These are phyloP conservation scores for Dichomitus squalens DNA, from an alignment of 1,284 basidiomycete genomes.

Conservation along the genomic window DNA sequence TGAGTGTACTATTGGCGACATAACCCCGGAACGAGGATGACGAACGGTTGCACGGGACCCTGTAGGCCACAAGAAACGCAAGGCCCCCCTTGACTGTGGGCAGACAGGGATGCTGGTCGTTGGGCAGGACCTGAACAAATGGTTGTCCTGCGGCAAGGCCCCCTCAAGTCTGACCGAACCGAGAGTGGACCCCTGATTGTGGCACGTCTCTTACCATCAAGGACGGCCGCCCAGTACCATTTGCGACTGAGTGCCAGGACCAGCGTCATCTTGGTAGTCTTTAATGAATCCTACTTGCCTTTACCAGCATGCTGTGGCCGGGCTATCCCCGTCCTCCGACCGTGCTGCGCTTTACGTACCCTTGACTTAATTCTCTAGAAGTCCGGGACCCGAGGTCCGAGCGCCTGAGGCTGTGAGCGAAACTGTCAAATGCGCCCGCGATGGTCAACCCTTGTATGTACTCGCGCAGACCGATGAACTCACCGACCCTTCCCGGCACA, in stretches of 20 bases:
- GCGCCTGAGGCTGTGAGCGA: conserved; percentile 13
- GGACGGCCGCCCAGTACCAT: neutral
- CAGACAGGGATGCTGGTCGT: neutral
- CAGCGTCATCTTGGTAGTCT: conserved; percentile 3
- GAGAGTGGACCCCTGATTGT: conserved; percentile 16
- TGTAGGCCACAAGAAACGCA: neutral
- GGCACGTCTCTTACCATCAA: conserved; percentile 10
- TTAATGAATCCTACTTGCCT: conserved; percentile 14
- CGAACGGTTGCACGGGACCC: neutral
- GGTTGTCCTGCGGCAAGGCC: conserved; percentile 4
- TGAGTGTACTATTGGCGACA: neutral
- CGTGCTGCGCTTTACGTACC: conserved; percentile 21
- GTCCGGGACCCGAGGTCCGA: conserved; percentile 15
- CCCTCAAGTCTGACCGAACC: neutral
- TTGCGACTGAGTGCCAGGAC: conserved; percentile 9
- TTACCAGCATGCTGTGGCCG: conserved; percentile 5
- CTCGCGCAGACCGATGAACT: conserved; percentile 11
- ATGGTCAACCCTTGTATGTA: conserved; percentile 6
- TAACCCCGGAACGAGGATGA: neutral
- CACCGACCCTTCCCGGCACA: conserved; percentile 5
- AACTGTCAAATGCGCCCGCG: conserved; percentile 10
- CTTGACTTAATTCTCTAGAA: conserved; percentile 7
- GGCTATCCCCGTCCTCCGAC: conserved; percentile 20
- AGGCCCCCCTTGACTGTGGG: neutral
- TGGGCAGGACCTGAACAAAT: neutral